Evolutionary conservation across 2,329 filamentous ascomycete species (phyloP).

Genomic region (Ceratocystis alfenasii): DNA sequence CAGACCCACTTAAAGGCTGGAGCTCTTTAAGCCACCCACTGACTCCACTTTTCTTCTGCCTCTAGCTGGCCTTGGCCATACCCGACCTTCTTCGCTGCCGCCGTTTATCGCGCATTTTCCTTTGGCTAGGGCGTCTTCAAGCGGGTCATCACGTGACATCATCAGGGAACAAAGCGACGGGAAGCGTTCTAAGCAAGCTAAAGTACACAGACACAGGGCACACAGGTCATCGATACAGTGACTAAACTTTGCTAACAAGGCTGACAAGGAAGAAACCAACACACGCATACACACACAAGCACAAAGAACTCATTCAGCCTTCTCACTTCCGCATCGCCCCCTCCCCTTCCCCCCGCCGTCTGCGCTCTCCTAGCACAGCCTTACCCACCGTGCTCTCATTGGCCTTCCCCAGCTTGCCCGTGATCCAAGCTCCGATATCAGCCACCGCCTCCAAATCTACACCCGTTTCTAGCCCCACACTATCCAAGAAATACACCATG

Average conservation of each 20-base stretch:
- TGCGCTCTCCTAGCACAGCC: slow-evolving; percentile 45
- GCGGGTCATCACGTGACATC: too few relatives aligned
- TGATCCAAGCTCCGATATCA: slow-evolving; percentile 63
- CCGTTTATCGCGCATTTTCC: slow-evolving; percentile 22
- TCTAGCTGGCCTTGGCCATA: background rate
- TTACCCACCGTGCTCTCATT: slow-evolving; percentile 58
- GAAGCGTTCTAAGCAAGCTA: too few relatives aligned
- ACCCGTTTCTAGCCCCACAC: slow-evolving; percentile 61
- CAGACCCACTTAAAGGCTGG: slow-evolving; percentile 9
- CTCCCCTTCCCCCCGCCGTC: background rate
- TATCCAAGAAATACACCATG: slow-evolving; percentile 65
- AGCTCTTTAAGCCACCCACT: slow-evolving; percentile 5
- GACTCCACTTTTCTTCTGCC: background rate
- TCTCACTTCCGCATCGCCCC: background rate
- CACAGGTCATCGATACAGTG: too few relatives aligned
- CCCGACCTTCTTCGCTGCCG: background rate
- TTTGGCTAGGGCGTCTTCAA: background rate
- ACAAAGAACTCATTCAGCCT: background rate
- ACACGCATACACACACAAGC: background rate
- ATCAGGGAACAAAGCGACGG: too few relatives aligned
- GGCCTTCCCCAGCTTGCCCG: slow-evolving; percentile 46
- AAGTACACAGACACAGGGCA: too few relatives aligned
- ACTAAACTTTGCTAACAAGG: too few relatives aligned
- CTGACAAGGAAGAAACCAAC: background rate
- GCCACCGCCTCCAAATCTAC: slow-evolving; percentile 55